Base-by-base conservation (phyloP, 106 monocot genomes). In the Gastrodia elata region DNA sequence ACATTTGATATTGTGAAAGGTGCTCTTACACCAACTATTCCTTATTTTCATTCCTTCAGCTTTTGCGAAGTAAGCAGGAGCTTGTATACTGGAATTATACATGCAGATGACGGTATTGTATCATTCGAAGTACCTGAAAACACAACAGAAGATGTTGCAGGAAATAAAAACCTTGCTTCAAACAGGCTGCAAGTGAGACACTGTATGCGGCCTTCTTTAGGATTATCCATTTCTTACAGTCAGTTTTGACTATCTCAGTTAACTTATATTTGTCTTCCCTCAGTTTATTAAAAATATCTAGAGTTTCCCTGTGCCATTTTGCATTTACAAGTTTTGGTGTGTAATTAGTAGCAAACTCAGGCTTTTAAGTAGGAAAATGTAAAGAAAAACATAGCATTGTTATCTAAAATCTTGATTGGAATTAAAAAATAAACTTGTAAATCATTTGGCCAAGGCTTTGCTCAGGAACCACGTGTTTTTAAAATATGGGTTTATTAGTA, bases 81-180 rank as follows among this genome's bases (percentile, higher is more conserved):
- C 77, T 77, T 86, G 71, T 97, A 92, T 59, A 71, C 71, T 5
- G 44, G 76, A 68, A 79, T 90, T 77, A 40, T 97, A 48, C 82
- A 86, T 76, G 79, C 86, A 22, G 64, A 82, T 70, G 76, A 83
- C 30, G 71, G 68, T 28, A 68, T 82, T 39, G 71, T 88, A 28
- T 86, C 92, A 3, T 43, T 97, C 28, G 77, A 83, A 64, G 55
- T 97, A 73, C 89, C 88, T 33, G 90, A 92, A 74, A 90, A 97
- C 72, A 38, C 72, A 56, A 80, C 88, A 27, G 58, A 32, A 65
- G 96, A 97, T 83, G 73, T 92, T 72, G 87, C 92, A 74, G 96
- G 96, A 82, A 97, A 97, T 83, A 86, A 72, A 75, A 97, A 97
- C 74, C 71, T 92, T 36, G 87, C 77, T 72, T 97, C 96, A 42